Conservation (phyloP, 164 flowering plant genomes). For the Brasenia schreberi region DNA sequence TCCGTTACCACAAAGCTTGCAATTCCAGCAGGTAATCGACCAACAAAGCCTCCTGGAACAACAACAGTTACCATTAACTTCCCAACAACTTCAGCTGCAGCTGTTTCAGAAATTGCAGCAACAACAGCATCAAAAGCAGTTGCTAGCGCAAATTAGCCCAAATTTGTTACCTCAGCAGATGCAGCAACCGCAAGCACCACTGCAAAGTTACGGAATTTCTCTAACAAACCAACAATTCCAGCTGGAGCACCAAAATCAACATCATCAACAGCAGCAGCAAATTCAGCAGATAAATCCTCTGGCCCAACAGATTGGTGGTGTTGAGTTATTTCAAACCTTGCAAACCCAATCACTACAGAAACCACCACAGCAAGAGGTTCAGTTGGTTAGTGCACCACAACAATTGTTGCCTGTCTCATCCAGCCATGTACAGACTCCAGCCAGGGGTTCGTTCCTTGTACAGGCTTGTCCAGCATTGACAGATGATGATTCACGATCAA, state of each 20-base stretch:
- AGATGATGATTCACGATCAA: constrained; percentile 79
- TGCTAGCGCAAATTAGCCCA: constrained; percentile 35
- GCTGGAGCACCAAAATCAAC: constrained; percentile 4
- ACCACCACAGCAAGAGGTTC: neutral
- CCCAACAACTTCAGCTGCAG: constrained; percentile 65
- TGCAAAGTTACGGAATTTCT: constrained; percentile 24
- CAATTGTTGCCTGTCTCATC: constrained; percentile 9
- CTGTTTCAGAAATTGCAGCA: constrained; percentile 65
- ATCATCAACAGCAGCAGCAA: constrained; percentile 13
- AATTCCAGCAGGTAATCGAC: constrained; percentile 42
- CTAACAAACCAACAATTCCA: constrained; percentile 2
- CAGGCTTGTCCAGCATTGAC: constrained; percentile 44
- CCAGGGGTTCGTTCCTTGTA: constrained; percentile 20
- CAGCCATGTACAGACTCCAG: constrained; percentile 42
- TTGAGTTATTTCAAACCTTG: constrained; percentile 13
- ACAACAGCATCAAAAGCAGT: constrained; percentile 31
- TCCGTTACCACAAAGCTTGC: constrained; percentile 45
- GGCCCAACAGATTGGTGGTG: neutral
- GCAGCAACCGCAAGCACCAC: constrained; percentile 33
- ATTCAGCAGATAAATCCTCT: neutral
- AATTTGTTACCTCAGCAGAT: constrained; percentile 34
- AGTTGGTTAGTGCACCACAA: constrained; percentile 9
- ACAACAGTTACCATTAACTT: constrained; percentile 39
- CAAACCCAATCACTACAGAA: neutral
- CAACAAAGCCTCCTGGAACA: constrained; percentile 24